These are phyloP conservation scores for Cryoendolithus antarcticus DNA, from an alignment of 2,329 filamentous ascomycete genomes.

Conservation along the genomic window DNA sequence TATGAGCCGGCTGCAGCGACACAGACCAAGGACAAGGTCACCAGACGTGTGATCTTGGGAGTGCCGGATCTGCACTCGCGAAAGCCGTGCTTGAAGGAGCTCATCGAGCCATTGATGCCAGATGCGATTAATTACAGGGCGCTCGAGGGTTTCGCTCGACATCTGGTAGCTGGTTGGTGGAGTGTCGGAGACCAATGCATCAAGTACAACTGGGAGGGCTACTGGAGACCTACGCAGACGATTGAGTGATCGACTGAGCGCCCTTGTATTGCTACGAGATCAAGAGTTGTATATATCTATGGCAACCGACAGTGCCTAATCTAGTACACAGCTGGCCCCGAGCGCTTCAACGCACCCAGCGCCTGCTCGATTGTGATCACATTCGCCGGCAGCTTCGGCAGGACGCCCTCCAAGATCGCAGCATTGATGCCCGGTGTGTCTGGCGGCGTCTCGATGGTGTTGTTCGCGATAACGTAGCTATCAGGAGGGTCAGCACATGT, in stretches of 20 bases:
- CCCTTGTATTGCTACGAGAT: no score
- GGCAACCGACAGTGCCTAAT: background rate
- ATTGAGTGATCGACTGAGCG: no score
- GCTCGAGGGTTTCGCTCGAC: conserved; percentile 67
- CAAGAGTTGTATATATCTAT: no score
- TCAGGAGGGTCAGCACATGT: background rate
- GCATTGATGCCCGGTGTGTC: conserved; percentile 15
- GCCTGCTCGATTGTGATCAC: conserved; percentile 24
- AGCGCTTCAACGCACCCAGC: conserved; percentile 15
- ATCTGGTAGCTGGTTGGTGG: conserved; percentile 65
- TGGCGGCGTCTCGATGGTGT: conserved; percentile 19
- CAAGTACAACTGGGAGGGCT: conserved; percentile 50
- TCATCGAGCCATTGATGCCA: conserved; percentile 47
- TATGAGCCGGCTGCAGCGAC: background rate
- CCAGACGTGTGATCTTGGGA: conserved; percentile 47
- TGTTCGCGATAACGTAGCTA: conserved; percentile 21
- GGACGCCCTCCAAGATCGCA: conserved; percentile 18
- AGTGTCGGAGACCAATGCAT: conserved; percentile 65
- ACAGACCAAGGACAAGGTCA: conserved; percentile 13
- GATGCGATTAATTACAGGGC: conserved; percentile 36
- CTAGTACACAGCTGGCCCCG: conserved; percentile 17
- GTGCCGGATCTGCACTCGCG: conserved; percentile 68
- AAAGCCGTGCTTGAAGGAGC: conserved; percentile 56
- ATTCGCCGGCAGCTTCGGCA: conserved; percentile 19
- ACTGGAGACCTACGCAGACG: conserved; percentile 27